Evolutionary conservation across 2,329 filamentous ascomycete genomes (phyloP), one percentile per base, ranked within the genome.

Genomic region (Ophiocordyceps unilateralis): DNA sequence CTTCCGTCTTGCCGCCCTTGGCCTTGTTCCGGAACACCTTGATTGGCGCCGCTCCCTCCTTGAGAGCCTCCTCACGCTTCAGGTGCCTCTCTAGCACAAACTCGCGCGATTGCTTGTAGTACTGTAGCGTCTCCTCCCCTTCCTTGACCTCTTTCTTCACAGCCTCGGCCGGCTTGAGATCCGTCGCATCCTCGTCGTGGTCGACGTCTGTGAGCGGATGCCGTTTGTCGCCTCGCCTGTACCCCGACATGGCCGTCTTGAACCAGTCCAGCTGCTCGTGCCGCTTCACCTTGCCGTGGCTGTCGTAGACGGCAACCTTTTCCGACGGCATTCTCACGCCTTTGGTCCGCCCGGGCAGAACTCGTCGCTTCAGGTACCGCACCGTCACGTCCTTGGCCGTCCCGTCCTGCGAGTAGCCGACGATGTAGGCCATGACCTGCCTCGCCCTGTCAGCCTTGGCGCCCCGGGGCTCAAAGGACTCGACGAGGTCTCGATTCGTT

Each of bases 301-400:
- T 76, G 53, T 86, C 81, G 56, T 88, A 80, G 7, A 95, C 65
- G 0, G 87, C 80, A 1, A 93, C 68, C 54, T 89, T 94, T 51
- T 93, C 85, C 2, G 78, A 57, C 0, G 81, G 76, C 56, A 94
- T 73, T 7, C 91, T 76, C 48, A 80, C 73, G 4, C 88, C 86
- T 56, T 94, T 96, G 0, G 89, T 93, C 50, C 87, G 83, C 4
- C 91, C 89, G 1, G 91, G 91, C 57, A 87, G 78, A 43, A 81
- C 72, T 45, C 83, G 83, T 20, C 81, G 76, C 53, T 81, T 88
- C 8, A 98, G 65, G 58, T 98, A 98, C 23, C 91, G 76, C 11
- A 91, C 79, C 0, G 91, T 98, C 15, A 98, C 83, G 56, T 98
- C 91, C 57, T 96, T 96, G 12, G 86, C 88, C 0, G 86, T 88